These are phyloP conservation scores for Dactylorhiza incarnata DNA, from an alignment of 106 monocot species.

Conservation along the genomic window DNA sequence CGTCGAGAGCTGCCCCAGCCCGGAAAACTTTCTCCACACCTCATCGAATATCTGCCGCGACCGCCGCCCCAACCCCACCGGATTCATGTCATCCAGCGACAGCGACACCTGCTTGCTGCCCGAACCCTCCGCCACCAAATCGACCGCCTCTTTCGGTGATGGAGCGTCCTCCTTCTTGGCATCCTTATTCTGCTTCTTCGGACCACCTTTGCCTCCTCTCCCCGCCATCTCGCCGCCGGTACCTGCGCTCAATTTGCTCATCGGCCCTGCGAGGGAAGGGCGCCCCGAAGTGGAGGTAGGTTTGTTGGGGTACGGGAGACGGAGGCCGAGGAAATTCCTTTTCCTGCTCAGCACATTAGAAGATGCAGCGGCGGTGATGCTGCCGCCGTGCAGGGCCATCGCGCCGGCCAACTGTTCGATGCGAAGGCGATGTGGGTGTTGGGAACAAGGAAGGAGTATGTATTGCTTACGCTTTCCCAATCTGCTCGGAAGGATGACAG, in stretches of 20 bases:
- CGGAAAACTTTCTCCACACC: conserved; percentile 94
- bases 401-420: background rate
- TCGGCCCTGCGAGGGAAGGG: background rate
- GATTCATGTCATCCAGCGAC: conserved; percentile 76
- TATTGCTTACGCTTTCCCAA: background rate
- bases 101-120: conserved; percentile 15
- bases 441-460: background rate
- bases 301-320: background rate
- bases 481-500: background rate
- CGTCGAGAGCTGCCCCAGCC: conserved; percentile 85
- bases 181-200: conserved; percentile 4
- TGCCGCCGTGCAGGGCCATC: conserved; percentile 1
- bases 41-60: conserved; percentile 97
- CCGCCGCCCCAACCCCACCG: conserved; percentile 76
- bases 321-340: conserved; percentile 15
- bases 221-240: background rate
- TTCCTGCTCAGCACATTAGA: background rate
- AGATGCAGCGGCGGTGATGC: background rate
- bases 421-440: background rate
- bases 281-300: background rate
- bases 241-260: background rate
- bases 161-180: background rate
- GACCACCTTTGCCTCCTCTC: background rate
- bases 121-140: background rate
- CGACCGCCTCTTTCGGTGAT: background rate